A percentile compares a stretch with the other conserved stretches of the same genome.
Evolutionary conservation across 2,329 filamentous ascomycete genomes (phyloP).

Genomic region (Ophiostoma quercus): DNA sequence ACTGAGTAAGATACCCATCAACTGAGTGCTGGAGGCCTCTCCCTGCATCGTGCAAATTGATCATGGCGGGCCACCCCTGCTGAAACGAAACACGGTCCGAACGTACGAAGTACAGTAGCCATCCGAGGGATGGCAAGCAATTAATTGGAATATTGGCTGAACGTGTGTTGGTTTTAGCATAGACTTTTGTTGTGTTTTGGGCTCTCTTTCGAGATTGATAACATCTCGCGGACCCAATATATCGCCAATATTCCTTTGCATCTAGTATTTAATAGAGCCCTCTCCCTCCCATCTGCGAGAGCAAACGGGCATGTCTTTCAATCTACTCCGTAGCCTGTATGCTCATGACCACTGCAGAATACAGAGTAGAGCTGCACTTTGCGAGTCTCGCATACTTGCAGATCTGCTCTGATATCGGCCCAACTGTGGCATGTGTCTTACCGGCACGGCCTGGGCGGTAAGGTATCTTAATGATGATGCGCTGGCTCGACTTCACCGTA

Average conservation of each 20-base stretch:
- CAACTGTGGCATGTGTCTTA: background rate
- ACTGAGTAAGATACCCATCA: no score
- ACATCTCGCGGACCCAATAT: background rate
- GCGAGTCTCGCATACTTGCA: background rate
- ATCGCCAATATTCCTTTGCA: background rate
- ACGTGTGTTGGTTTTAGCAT: background rate
- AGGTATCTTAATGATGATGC: background rate
- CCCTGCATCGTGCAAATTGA: background rate
- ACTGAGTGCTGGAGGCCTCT: conserved; percentile 1
- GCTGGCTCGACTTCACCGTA: background rate
- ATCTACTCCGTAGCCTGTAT: background rate
- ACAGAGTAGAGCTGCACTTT: background rate
- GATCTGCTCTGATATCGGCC: background rate
- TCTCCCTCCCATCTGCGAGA: background rate
- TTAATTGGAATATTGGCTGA: background rate
- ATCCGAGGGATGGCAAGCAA: background rate
- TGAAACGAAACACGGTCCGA: background rate
- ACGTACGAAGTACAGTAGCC: background rate
- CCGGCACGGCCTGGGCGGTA: background rate
- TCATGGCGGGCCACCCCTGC: background rate
- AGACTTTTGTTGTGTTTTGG: no score
- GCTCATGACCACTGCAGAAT: no score
- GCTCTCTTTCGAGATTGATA: no score
- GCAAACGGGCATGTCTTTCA: background rate
- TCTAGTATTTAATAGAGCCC: background rate